phyloP scores from a whole-genome alignment of 768 basidiomycete genomes.

The Mycena amicta region DNA sequence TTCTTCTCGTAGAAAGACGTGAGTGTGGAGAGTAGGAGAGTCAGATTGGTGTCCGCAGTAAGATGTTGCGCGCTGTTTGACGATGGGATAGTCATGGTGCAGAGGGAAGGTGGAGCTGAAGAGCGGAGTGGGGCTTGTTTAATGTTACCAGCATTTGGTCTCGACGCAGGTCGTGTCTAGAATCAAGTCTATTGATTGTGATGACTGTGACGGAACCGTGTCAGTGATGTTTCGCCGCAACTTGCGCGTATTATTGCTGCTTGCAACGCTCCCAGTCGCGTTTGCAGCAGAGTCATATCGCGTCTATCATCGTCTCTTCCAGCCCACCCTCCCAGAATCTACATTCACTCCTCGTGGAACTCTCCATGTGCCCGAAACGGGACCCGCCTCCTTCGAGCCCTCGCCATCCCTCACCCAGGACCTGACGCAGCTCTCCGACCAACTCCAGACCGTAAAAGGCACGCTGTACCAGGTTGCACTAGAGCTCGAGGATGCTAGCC shows the following conservation, averaged over 20 bases:
- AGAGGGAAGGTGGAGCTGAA: background rate
- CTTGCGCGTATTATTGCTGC: conserved; percentile 1
- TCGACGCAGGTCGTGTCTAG: background rate
- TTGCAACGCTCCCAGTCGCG: background rate
- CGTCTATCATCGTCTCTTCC: conserved; percentile 56
- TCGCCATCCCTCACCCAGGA: conserved; percentile 49
- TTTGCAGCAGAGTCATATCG: conserved; percentile 15
- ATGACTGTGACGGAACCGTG: too few species aligned
- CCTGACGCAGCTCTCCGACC: conserved; percentile 45
- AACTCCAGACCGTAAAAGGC: conserved; percentile 36
- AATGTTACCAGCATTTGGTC: background rate
- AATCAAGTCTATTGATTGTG: too few species aligned
- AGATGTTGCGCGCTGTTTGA: background rate
- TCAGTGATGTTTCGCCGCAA: too few species aligned
- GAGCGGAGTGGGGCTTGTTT: background rate
- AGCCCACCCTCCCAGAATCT: conserved; percentile 42
- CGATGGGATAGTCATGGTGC: background rate
- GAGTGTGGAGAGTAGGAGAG: conserved; percentile 17
- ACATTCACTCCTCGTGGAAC: conserved; percentile 47
- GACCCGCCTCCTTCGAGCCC: conserved; percentile 39
- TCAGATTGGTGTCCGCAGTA: background rate
- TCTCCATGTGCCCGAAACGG: conserved; percentile 37
- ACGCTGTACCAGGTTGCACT: conserved; percentile 77
- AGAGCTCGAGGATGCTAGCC: conserved; percentile 42
- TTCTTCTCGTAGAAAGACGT: conserved; percentile 18